Evolutionary conservation across 129 eudicot genomes (phyloP), one percentile per base, ranked within the genome.

Genomic region (Glebionis coronaria): DNA sequence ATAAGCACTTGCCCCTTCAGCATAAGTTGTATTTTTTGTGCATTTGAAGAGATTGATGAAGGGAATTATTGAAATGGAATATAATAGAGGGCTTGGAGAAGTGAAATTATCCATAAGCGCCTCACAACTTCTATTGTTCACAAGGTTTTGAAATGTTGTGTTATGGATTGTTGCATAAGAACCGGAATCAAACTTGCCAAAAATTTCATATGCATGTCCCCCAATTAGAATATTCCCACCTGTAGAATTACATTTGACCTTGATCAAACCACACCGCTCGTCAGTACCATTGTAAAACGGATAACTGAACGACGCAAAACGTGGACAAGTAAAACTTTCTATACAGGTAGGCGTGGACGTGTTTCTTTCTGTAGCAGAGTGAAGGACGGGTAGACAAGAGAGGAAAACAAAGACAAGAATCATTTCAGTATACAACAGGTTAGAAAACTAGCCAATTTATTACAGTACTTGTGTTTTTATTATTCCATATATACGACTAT

Each of bases 21-120:
- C 49, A 61, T 61, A 10, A 4, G 1, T 63, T 40, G 12, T 6
- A 73, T 42, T 2, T 23, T 63, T 38, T 52, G 29, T 12, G 56
- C 90, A 84, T 69, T 61, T 71, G 53, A 72, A 78, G 44, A 84
- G 4, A 53, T 71, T 69, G 68, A 81, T 44, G 29, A 2, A 21
- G 35, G 51, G 27, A 18, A 5, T 28, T 13, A 77, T 7, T 23
- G 35, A 28, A 56, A 80, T 46, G 15, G 64, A 63, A 46, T 35
- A 72, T 9, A 76, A 61, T 27, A 80, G 76, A 29, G 79, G 64
- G 5, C 13, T 44, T 12, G 81, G 79, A 7, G 74, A 42, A 69
- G 46, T 61, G 3, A 75, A n/a, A 40, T 57, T 62, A 4, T 20
- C 0, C 29, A 73, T 28, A 12, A 73, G 47, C 9, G 60, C 65